Evolutionary conservation across 176 grass and related monocot species (phyloP).

Genomic region (Triticum dicoccoides): DNA sequence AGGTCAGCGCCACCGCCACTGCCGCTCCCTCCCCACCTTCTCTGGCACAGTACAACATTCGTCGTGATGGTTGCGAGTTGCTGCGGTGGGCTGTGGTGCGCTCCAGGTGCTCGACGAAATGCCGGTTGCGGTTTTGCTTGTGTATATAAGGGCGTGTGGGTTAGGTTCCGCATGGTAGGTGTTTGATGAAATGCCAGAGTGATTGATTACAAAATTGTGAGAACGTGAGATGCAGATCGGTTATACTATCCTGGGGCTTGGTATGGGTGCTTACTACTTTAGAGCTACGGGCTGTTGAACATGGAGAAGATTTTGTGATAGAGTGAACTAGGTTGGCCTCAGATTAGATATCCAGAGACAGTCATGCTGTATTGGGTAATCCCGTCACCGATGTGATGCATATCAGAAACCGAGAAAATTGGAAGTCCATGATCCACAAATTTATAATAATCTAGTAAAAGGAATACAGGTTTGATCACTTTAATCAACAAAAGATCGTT

Average conservation of each 20-base stretch:
- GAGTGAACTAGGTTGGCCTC: not conserved
- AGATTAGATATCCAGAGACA: not conserved
- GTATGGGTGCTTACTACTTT: not conserved
- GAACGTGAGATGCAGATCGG: not conserved
- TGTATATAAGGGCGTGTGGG: not conserved
- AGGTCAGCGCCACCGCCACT: conserved; percentile 38
- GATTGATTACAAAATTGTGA: not conserved
- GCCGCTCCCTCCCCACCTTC: not conserved
- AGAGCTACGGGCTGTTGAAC: not conserved
- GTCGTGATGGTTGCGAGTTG: not conserved
- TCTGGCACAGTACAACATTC: not conserved
- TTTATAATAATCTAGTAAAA: not conserved
- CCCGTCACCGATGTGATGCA: not conserved
- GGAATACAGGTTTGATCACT: not conserved
- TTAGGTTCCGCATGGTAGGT: not conserved
- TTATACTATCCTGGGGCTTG: not conserved
- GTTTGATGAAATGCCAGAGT: not conserved
- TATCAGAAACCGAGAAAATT: not conserved
- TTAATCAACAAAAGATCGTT: not conserved
- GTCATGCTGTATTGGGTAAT: not conserved
- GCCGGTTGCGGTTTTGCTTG: not conserved
- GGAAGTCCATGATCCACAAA: not conserved
- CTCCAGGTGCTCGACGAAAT: conserved; percentile 33
- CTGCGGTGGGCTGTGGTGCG: not conserved
- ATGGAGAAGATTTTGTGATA: not conserved